Evolutionary conservation across 1,284 basidiomycete genomes (phyloP).

Genomic region (Schizophyllum commune): DNA sequence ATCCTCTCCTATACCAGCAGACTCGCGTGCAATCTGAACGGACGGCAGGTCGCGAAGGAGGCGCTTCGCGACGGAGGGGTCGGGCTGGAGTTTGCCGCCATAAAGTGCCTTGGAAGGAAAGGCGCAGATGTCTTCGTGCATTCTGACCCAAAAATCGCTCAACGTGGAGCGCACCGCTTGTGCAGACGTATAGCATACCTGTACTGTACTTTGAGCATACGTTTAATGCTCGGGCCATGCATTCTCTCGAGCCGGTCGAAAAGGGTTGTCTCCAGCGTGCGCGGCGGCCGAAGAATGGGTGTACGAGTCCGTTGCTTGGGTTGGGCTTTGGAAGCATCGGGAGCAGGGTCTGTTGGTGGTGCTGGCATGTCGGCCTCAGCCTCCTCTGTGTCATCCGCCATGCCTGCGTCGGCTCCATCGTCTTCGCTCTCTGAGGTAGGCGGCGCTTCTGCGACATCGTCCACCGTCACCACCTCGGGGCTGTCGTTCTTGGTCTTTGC

Average conservation of each 20-base stretch:
- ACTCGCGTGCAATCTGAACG: conserved; percentile 15
- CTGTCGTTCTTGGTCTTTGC: conserved; percentile 9
- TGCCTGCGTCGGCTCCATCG: conserved; percentile 4
- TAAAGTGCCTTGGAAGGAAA: conserved; percentile 89
- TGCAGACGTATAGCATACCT: conserved; percentile 39
- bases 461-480: conserved; percentile 2
- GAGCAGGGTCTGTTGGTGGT: background rate
- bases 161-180: background rate
- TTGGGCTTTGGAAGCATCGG: conserved; percentile 6
- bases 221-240: conserved; percentile 79
- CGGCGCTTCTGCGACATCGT: conserved; percentile 1
- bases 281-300: conserved; percentile 50
- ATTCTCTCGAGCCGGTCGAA: conserved; percentile 88
- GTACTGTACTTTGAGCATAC: conserved; percentile 83
- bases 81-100: conserved; percentile 61
- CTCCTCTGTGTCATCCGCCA: conserved; percentile 1
- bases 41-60: conserved; percentile 66
- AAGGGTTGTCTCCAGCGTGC: conserved; percentile 79
- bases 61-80: conserved; percentile 63
- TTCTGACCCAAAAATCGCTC: conserved; percentile 36
- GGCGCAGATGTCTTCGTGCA: conserved; percentile 80
- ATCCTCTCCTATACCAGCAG: conserved; percentile 37
- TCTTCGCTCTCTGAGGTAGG: conserved; percentile 10
- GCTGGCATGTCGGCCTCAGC: conserved; percentile 2
- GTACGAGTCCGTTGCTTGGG: conserved; percentile 13